These are phyloP conservation scores for Ophiosphaerella narmari DNA, from an alignment of 2,329 filamentous ascomycete species.

Conservation along the genomic window DNA sequence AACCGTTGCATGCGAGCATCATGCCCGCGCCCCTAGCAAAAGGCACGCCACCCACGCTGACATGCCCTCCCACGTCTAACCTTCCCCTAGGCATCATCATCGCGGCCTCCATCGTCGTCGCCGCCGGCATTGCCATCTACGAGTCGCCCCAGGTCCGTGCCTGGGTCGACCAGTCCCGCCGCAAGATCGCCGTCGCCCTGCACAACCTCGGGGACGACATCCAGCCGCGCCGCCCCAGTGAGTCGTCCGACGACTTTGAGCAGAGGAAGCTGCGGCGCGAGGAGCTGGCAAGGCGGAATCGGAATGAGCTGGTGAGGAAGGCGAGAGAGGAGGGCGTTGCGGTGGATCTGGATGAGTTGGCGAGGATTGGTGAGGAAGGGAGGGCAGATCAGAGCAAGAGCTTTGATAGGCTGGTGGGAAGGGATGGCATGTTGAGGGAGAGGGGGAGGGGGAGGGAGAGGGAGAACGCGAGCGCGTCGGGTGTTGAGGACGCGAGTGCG, in stretches of 20 bases:
- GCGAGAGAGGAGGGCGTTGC: conserved; percentile 48
- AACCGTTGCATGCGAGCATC: not conserved
- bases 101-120: conserved; percentile 64
- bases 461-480: too few relatives aligned
- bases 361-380: conserved; percentile 37
- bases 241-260: conserved; percentile 40
- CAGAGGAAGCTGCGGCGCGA: conserved; percentile 35
- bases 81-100: conserved; percentile 62
- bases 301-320: conserved; percentile 42
- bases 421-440: conserved; percentile 35
- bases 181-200: conserved; percentile 64
- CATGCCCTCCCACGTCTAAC: conserved; percentile 21
- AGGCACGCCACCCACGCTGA: conserved; percentile 27
- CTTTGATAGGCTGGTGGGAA: conserved; percentile 49
- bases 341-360: conserved; percentile 48
- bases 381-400: conserved; percentile 30
- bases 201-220: conserved; percentile 65
- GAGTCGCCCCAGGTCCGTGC: conserved; percentile 66
- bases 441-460: too few relatives aligned
- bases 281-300: conserved; percentile 40
- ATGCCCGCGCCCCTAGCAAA: conserved; percentile 50
- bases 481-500: too few relatives aligned
- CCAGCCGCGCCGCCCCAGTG: conserved; percentile 48
- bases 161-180: conserved; percentile 66
- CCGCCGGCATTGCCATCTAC: conserved; percentile 66